Base-by-base conservation (phyloP, 345 rosid genomes). In the Citrus australasica region DNA sequence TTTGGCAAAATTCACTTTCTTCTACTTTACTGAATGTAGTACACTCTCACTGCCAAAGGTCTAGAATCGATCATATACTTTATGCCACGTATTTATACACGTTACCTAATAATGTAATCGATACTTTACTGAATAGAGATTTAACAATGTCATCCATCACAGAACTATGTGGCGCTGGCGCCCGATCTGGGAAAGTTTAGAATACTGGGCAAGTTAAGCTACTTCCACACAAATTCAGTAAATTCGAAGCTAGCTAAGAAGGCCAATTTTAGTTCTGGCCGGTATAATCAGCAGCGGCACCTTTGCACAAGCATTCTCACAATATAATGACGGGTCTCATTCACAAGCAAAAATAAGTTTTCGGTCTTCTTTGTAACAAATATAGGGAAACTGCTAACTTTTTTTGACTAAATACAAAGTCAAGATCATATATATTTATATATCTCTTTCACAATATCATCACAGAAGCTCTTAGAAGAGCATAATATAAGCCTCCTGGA, bases 341-440 rank as follows among this genome's bases (percentile, higher is more conserved):
- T 69, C 74, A 82, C 76, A 72, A 40, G 21, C 73, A 79, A 78
- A 84, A 69, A 38, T 55, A 30, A 19, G 40, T 22, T 4, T 67
- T 70, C 7, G 7, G 33, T 38, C 53, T 37, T 38, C 30, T 37
- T 67, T 48, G 42, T 69, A 53, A 61, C 73, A 78, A 68, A 74
- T 71, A 64, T 64, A 55, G 75, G 71, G 75, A 63, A 77, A 84
- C 33, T 33, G 78, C 59, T 73, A 78, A 75, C 13, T 76, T 78
- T 42, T 67, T 35, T 7, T 19, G 14, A 69, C 77, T 76, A 86
- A 75, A 79, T 72, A 80, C 70, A 76, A n/a, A 66, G 55, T 77
- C 73, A 48, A 33, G 64, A 72, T 72, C 76, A 59, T 61, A 37
- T 38, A 60, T 37, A 11, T 73, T 37, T 1, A 62, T 77, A 77